Base-by-base conservation (phyloP, 2,329 filamentous ascomycete genomes). In the Blumeria graminis region DNA sequence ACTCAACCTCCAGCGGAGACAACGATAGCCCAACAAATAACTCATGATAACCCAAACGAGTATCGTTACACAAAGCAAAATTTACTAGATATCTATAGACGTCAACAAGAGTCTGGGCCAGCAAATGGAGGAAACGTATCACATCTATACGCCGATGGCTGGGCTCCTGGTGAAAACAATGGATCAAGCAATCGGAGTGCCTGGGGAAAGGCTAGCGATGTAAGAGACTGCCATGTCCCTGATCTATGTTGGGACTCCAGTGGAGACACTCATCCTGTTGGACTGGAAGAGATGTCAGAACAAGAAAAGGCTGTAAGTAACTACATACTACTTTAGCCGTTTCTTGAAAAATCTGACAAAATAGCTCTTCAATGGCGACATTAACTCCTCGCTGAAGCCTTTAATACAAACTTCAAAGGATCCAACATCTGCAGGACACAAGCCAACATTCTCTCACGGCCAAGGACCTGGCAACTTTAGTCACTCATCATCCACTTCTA, bases 321-420 rank as follows among this genome's bases (percentile, higher is more conserved):
- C 57, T 38, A 55, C 53, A 56, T n/a, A 54, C 14, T 16, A 32
- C 18, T 18, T 16, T 14, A 28, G 18, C 4, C 5, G 3, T 18
- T 36, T 13, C 6, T 8, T 9, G 28, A 18, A 28, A 28, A 28
- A 28, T 4, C 61, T 63, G 62, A 61, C 58, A 66, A 57, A 64
- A 55, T 68, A 94, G 84, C 72, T 84, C 60, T 95, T 95, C 69
- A 71, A 80, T 55, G 78, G 77, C 55, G 92, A 93, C 61, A 88
- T 98, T 66, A 98, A 96, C 68, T 95, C 92, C 38, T 84, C 88
- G 36, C 73, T 95, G 62, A 96, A 96, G 69, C 84, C 86, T 8
- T 85, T 86, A 18, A 78, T 80, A 35, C 83, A 86, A 65, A 77
- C 72, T 59, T 68, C 72, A 28, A 74, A 68, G 68, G 76, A 69